Evolutionary conservation across 1,284 basidiomycete genomes (phyloP).

Genomic region (Cerrena zonata): DNA sequence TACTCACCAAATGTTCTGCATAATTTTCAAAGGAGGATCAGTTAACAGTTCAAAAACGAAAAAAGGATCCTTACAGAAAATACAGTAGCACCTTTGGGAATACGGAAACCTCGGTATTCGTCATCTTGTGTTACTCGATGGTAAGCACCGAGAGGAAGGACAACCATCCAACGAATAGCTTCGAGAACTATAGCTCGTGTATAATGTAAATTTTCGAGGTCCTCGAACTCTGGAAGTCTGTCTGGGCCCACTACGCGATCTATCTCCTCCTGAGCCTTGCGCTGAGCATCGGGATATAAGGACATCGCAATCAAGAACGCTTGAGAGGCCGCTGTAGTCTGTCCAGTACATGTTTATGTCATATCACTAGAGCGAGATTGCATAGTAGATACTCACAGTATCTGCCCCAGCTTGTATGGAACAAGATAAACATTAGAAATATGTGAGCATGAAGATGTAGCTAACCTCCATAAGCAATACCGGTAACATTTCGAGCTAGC

Average conservation of each 20-base stretch:
- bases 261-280: no score
- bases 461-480: neutral
- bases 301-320: no score
- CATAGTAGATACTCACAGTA: slow-evolving; percentile 2
- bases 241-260: neutral
- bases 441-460: no score
- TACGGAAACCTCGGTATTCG: slow-evolving; percentile 12
- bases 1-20: no score
- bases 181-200: neutral
- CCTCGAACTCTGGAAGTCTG: neutral
- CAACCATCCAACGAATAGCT: no score
- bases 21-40: no score
- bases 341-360: neutral
- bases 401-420: slow-evolving; percentile 5
- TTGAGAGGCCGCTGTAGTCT: neutral
- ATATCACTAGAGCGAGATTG: neutral
- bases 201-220: neutral
- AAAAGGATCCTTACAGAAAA: slow-evolving; percentile 8
- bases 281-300: no score
- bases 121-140: slow-evolving; percentile 12
- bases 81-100: slow-evolving; percentile 13
- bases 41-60: no score
- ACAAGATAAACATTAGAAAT: neutral
- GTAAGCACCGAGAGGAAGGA: slow-evolving; percentile 4
- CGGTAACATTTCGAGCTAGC: no score